Evolutionary conservation across 2,329 filamentous ascomycete genomes (phyloP).

Genomic region (Beauveria australis): DNA sequence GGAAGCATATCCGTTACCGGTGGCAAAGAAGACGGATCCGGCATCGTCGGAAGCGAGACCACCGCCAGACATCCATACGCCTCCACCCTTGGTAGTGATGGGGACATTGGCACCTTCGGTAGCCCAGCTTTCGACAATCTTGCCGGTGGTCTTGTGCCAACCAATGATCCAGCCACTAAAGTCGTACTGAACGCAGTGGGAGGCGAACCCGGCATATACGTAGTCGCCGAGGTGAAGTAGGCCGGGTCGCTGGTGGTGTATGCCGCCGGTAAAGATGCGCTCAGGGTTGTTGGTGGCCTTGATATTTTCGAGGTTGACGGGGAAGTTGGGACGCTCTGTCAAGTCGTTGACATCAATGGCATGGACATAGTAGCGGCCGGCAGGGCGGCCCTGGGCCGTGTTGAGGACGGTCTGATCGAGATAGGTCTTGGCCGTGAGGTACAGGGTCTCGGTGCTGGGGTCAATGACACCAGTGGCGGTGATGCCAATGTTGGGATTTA

Average conservation of each 20-base stretch:
- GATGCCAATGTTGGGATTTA: constrained; percentile 38
- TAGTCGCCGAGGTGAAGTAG: constrained; percentile 36
- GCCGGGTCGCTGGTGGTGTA: constrained; percentile 42
- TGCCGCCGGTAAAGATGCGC: constrained; percentile 44
- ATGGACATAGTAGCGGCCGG: constrained; percentile 29
- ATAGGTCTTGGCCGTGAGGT: constrained; percentile 37
- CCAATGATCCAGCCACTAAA: constrained; percentile 46
- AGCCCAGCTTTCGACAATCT: constrained; percentile 31
- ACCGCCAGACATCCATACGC: constrained; percentile 35
- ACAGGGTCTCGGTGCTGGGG: constrained; percentile 34
- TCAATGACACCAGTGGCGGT: constrained; percentile 40
- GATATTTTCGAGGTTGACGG: constrained; percentile 38
- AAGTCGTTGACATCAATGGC: constrained; percentile 31
- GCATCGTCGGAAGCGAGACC: constrained; percentile 31
- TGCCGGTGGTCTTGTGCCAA: constrained; percentile 33
- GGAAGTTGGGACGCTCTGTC: constrained; percentile 33
- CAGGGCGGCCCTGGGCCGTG: constrained; percentile 24
- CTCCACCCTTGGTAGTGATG: constrained; percentile 30
- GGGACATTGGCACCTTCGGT: constrained; percentile 33
- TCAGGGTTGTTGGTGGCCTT: constrained; percentile 36
- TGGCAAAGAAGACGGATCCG: constrained; percentile 31
- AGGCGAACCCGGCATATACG: constrained; percentile 46
- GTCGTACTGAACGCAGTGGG: constrained; percentile 48
- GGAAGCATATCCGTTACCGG: constrained; percentile 33
- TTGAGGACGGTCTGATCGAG: constrained; percentile 21